These are phyloP conservation scores for Eucalyptus caleyi DNA, from an alignment of 345 rosid species.

Conservation along the genomic window DNA sequence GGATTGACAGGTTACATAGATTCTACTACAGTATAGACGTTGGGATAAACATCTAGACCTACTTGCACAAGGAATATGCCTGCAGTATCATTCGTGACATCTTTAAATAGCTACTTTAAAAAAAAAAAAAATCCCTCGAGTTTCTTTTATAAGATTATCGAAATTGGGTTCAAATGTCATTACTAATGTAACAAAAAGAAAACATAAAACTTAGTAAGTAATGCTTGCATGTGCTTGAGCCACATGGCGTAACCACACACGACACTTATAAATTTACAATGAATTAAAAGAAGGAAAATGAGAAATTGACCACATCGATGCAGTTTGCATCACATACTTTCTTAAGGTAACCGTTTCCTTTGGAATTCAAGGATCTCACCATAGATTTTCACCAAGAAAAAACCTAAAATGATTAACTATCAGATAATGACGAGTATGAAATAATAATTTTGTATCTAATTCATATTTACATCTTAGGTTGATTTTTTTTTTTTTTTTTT, in stretches of 20 bases:
- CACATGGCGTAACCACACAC: background rate
- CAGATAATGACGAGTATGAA: background rate
- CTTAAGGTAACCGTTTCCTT: background rate
- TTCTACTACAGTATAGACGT: background rate
- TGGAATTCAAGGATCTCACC: background rate
- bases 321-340: background rate
- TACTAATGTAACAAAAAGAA: background rate
- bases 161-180: background rate
- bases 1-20: background rate
- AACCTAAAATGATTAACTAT: background rate
- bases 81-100: background rate
- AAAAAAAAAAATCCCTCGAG: too few species aligned
- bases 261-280: background rate
- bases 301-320: background rate
- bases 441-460: background rate
- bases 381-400: background rate
- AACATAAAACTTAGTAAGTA: background rate
- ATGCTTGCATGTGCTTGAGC: background rate
- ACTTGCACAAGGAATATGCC: background rate
- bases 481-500: background rate
- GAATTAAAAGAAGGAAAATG: background rate
- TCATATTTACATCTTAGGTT: background rate
- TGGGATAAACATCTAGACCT: background rate
- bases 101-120: background rate
- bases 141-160: background rate